Base-by-base conservation (phyloP, 192 early-diverging fungal species). In the Podila verticillata region DNA sequence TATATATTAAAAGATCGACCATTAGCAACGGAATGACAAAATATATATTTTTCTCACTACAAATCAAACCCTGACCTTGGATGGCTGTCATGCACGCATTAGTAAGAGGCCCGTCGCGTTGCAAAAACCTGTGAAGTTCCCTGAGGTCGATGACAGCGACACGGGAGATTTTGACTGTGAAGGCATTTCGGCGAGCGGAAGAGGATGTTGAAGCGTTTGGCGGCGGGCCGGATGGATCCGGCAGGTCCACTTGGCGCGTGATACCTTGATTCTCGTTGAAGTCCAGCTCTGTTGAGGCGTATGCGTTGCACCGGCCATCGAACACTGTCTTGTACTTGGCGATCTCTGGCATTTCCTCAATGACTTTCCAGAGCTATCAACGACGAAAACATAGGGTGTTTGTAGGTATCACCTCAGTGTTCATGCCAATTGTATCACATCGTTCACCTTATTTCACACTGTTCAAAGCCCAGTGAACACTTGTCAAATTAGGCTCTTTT, bases 281-380 rank as follows among this genome's bases (percentile, higher is more conserved):
- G 0, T 13, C 13, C 19, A 80, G 39, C 24, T 80, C 77, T 15
- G 67, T 24, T 1, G 77, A 51, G 0, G 77, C 48, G 24, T 80
- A 80, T 4, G 77, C 77, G 29, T 72, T 70, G 63, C 59, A 39
- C 28, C 26, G 56, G 28, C 77, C 77, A 30, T 80, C 77, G 47
- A 80, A 80, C 12, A 80, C 77, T n/a, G 28, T 58, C 56, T 64
- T 68, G 39, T 72, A 39, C 32, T 65, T 66, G 36, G 20, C 19
- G 3, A 80, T 24, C 61, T 80, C 77, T 22, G 77, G 77, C 31
- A 80, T 57, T 44, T 47, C 12, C 31, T 80, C 77, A 29, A 80
- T 66, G 0, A 72, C 32, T 28, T 64, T 68, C 77, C 77, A 80
- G 31, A 80, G 31, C 77, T 80, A 29, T 26, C 26, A 24, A 48